phyloP scores from a whole-genome alignment of 192 early-diverging fungal species.

The Linnemannia exigua region DNA sequence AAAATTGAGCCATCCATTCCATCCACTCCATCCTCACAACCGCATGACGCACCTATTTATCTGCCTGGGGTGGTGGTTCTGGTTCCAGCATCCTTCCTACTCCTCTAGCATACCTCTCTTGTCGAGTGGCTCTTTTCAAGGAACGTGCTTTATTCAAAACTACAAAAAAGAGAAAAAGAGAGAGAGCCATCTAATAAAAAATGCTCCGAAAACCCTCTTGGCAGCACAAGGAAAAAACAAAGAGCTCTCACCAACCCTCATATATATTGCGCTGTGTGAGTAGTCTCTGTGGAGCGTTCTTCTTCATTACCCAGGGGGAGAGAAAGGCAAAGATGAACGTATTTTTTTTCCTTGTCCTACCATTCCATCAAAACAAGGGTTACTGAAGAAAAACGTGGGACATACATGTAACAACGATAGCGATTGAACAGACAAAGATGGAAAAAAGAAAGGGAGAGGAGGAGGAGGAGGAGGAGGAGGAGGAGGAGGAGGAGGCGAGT shows the following conservation, averaged over 20 bases:
- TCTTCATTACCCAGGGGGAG: not conserved
- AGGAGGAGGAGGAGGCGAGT: not conserved
- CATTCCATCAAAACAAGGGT: not conserved
- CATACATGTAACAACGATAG: not conserved
- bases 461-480: not conserved
- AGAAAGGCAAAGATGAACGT: not conserved
- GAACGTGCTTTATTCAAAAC: not conserved
- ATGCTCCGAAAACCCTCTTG: conserved; percentile 7
- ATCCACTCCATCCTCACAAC: not conserved
- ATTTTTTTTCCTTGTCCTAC: not conserved
- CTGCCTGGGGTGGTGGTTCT: not conserved
- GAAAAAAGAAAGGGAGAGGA: not conserved
- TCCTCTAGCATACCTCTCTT: not conserved
- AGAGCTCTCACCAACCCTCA: not conserved
- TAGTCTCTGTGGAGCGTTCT: not conserved
- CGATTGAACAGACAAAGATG: not conserved
- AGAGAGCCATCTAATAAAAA: not conserved
- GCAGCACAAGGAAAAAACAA: not conserved
- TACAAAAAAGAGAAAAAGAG: too few species aligned
- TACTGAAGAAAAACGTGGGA: not conserved
- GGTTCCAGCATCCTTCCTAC: not conserved
- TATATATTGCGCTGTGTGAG: not conserved
- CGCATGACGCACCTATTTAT: conserved; percentile 8
- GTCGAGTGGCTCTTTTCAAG: not conserved
- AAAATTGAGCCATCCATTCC: not conserved